Evolutionary conservation across 352 stramenopile genomes (phyloP), one percentile per base, ranked within the genome.

Genomic region (Nothophytophthora sp.): DNA sequence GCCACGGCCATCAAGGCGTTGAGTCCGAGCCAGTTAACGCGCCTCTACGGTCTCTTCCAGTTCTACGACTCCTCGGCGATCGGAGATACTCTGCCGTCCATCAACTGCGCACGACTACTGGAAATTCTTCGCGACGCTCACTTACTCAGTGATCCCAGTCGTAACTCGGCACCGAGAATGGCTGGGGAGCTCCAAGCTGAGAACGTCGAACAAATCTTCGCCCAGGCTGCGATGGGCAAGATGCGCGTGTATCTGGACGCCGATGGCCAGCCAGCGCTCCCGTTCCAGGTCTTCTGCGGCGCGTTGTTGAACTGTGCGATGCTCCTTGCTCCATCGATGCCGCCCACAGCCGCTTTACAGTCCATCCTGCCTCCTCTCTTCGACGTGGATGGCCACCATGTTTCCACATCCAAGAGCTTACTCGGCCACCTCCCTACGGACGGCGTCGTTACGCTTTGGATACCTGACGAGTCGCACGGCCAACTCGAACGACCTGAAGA

Each of bases 61-160:
- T 84, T 88, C 43, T 88, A 86, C 53, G 71, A 86, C 36, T 86
- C 76, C 2, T 86, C 76, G 7, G 51, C 50, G 24, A n/a, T 51
- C 11, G 71, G 65, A 7, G 76, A 86, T 50, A 24, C 46, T 23
- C 38, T 86, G 12, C 71, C 76, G 4, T 76, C 76, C 2, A 76
- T 88, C 45, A 71, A 76, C 45, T 72, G 55, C 13, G 15, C 43
- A 1, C 73, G 73, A 3, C 58, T 88, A 10, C 16, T 79, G 0
- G 57, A 82, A 22, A 41, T 88, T 7, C 49, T 86, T 19, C 63
- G 69, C 2, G 76, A 85, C 34, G 67, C 53, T 5, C 23, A 55
- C 2, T 43, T 85, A 1, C 29, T 81, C 0, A 49, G 24, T 15
- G 28, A 54, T 22, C 35, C n/a, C 19, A 29, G 3, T 9, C 45